A percentile compares a stretch with the other conserved stretches of the same genome.
These are phyloP conservation scores for Cystofilobasidium ferigula DNA, from an alignment of 768 basidiomycete species.

Conservation along the genomic window DNA sequence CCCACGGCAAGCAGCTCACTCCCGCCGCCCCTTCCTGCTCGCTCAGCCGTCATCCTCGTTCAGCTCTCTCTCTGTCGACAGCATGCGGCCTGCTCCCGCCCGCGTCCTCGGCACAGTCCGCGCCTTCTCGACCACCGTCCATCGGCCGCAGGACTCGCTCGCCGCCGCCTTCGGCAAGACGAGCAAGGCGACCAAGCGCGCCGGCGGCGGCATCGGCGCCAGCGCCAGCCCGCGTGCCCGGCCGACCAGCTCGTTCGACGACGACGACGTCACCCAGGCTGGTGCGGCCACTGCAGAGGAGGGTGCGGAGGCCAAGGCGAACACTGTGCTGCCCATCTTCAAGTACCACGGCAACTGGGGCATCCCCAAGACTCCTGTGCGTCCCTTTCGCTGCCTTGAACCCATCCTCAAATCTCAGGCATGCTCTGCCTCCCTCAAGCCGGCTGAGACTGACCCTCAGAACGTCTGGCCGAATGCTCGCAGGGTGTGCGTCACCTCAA, in stretches of 20 bases:
- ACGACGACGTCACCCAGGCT: background rate
- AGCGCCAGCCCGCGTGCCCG: background rate
- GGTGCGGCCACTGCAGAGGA: background rate
- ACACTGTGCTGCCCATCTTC: constrained; percentile 10
- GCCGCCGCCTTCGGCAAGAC: background rate
- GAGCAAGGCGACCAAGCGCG: background rate
- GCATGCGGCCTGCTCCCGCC: background rate
- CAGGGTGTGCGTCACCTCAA: constrained; percentile 24
- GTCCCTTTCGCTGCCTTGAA: background rate
- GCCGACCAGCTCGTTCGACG: background rate
- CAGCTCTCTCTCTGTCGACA: too few species aligned
- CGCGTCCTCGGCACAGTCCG: constrained; percentile 1
- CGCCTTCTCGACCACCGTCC: background rate
- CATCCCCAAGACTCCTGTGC: constrained; percentile 19
- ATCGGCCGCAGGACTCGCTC: background rate
- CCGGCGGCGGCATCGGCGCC: background rate
- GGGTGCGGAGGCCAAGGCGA: background rate
- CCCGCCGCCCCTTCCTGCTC: too few species aligned
- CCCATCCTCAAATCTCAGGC: too few species aligned
- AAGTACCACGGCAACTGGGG: constrained; percentile 25
- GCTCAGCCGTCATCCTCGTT: too few species aligned
- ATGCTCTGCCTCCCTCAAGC: too few species aligned
- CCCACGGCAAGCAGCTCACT: too few species aligned
- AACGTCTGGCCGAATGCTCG: too few species aligned
- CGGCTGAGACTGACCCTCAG: background rate